Evolutionary conservation across 371 early-diverging fungal species (phyloP).

Genomic region (Apophysomyces variabilis): DNA sequence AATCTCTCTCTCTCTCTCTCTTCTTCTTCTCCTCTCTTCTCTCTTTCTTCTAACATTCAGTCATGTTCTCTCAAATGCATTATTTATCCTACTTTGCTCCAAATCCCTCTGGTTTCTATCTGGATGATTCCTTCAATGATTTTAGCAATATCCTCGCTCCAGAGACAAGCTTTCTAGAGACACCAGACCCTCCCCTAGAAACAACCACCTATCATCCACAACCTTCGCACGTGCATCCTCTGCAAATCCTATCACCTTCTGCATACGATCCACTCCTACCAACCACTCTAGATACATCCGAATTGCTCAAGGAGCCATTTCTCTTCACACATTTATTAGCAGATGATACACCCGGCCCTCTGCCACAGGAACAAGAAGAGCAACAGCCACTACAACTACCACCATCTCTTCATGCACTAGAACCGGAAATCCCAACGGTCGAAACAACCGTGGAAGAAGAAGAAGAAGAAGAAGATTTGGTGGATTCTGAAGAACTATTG

Average conservation of each 20-base stretch:
- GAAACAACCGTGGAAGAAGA: neutral
- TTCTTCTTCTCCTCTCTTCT: constrained; percentile 15
- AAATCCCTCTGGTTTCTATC: neutral
- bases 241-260: constrained; percentile 24
- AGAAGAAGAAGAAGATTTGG: constrained; percentile 1
- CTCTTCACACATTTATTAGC: constrained; percentile 3
- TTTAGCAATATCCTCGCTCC: constrained; percentile 6
- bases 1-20: constrained; percentile 12
- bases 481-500: constrained; percentile 9
- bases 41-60: constrained; percentile 15
- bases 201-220: neutral
- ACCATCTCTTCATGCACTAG: neutral
- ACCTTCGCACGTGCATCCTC: constrained; percentile 24
- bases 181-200: neutral
- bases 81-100: neutral
- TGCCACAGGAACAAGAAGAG: neutral
- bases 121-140: neutral
- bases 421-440: neutral
- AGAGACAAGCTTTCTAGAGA: constrained; percentile 5
- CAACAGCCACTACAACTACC: neutral
- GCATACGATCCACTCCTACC: constrained; percentile 4
- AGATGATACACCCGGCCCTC: neutral
- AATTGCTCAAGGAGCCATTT: constrained; percentile 7
- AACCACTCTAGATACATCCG: neutral
- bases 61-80: constrained; percentile 8